Percentiles rank a stretch among this genome's conserved stretches.
phyloP scores from a whole-genome alignment of 345 rosid genomes.

The Psidium guajava region DNA sequence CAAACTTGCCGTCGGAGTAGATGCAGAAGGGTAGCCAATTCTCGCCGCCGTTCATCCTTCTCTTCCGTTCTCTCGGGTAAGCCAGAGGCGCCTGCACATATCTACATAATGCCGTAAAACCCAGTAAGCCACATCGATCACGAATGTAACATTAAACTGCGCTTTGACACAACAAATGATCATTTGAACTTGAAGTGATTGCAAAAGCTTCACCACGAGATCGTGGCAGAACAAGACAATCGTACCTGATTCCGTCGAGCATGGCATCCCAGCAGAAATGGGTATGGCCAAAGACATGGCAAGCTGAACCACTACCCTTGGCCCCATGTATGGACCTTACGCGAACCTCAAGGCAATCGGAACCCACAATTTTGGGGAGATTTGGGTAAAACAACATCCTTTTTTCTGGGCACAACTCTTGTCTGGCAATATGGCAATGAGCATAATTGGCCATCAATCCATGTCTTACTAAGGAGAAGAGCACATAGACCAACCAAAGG shows the following conservation, averaged over 20 bases:
- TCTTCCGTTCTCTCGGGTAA: constrained; percentile 51
- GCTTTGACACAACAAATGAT: neutral
- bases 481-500: neutral
- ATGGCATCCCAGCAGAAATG: constrained; percentile 65
- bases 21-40: constrained; percentile 49
- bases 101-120: constrained; percentile 13
- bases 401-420: constrained; percentile 70
- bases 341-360: constrained; percentile 51
- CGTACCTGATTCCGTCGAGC: constrained; percentile 56
- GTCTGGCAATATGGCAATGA: constrained; percentile 18
- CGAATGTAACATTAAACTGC: neutral
- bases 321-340: constrained; percentile 39
- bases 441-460: neutral
- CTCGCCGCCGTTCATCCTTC: constrained; percentile 57
- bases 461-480: neutral
- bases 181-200: neutral
- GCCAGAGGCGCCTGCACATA: constrained; percentile 66
- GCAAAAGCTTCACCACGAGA: neutral
- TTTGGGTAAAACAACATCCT: constrained; percentile 60
- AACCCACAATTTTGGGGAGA: constrained; percentile 59
- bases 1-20: constrained; percentile 25
- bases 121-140: neutral
- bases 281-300: constrained; percentile 71
- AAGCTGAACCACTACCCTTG: constrained; percentile 18
- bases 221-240: neutral